A percentile compares a stretch with the other conserved stretches of the same genome.
Conservation (phyloP, 164 flowering plant species). For the Berberis vulgaris region DNA sequence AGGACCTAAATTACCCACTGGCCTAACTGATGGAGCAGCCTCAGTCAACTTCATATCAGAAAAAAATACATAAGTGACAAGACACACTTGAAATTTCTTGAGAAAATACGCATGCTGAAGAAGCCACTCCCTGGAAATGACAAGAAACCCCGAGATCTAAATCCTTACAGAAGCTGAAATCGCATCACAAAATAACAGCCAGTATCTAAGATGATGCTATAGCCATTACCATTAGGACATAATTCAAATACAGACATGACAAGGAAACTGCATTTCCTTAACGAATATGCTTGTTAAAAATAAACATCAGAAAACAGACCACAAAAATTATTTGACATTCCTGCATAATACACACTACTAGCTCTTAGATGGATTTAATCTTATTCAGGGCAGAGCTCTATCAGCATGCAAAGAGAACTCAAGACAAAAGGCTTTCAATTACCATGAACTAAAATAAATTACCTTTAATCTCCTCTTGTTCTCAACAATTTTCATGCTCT, state of each 20-base stretch:
- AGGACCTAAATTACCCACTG: conserved; percentile 27
- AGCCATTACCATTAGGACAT: too few relatives aligned
- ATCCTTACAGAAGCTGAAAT: too few relatives aligned
- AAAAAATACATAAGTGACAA: conserved; percentile 28
- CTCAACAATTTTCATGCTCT: conserved; percentile 81
- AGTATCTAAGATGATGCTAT: too few relatives aligned
- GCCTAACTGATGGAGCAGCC: conserved; percentile 35
- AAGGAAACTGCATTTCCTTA: neutral
- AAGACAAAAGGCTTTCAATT: neutral
- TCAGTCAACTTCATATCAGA: conserved; percentile 36
- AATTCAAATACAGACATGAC: too few relatives aligned
- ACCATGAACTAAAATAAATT: neutral
- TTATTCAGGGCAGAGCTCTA: neutral
- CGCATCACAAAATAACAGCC: too few relatives aligned
- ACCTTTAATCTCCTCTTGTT: conserved; percentile 89
- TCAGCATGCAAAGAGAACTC: neutral
- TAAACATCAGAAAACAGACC: too few relatives aligned
- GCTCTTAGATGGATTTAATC: neutral
- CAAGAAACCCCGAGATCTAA: too few relatives aligned
- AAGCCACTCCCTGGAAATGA: conserved; percentile 31
- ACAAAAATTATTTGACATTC: too few relatives aligned
- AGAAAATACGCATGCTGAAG: conserved; percentile 37
- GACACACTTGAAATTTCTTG: conserved; percentile 32
- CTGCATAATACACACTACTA: too few relatives aligned
- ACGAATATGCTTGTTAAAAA: too few relatives aligned